Evolutionary conservation across 2,329 filamentous ascomycete genomes (phyloP), one percentile per base, ranked within the genome.

Genomic region (Polytolypa hystricis): DNA sequence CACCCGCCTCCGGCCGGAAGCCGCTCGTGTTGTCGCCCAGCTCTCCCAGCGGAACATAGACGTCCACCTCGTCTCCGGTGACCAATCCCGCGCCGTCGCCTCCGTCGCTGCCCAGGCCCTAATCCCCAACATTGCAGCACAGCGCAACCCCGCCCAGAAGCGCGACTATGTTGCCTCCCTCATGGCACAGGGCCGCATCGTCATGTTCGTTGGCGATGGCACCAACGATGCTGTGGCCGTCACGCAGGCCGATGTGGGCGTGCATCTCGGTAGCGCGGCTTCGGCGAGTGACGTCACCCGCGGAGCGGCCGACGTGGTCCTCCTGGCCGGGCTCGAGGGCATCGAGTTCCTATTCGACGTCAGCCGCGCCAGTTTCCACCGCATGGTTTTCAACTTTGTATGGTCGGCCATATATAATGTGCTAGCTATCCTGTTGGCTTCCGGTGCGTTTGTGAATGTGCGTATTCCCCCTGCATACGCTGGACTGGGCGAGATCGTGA

Each of bases 221-320:
- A 85, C 80, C 11, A 89, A 89, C 53, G 83, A 89, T 49, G 79
- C 83, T 0, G 67, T 74, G 2, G 83, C 83, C 0, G 66, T 89
- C 2, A 75, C 80, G 0, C 73, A 78, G 50, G 80, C 84, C 1
- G 71, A 71, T 5, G 70, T 89, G 17, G 84, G 84, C 18, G 65
- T 86, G 0, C 79, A 84, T 45, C 73, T 89, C 52, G 71, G 71
- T 40, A 67, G 64, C 38, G 65, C 67, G 4, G 74, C 69, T 1
- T n/a, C n/a, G n/a, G n/a, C n/a, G n/a, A n/a, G n/a, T n/a, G 81
- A 85, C 39, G 66, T 86, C 1, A 77, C 83, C 0, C 64, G 72
- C 37, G 68, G 65, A 2, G 78, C 79, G 0, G 78, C 83, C 0
- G 80, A 86, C 46, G 74, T 81, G 0, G 73, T 85, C 0, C 67